phyloP scores from a whole-genome alignment of 176 grass and related monocot genomes.

The Oryza coarctata region DNA sequence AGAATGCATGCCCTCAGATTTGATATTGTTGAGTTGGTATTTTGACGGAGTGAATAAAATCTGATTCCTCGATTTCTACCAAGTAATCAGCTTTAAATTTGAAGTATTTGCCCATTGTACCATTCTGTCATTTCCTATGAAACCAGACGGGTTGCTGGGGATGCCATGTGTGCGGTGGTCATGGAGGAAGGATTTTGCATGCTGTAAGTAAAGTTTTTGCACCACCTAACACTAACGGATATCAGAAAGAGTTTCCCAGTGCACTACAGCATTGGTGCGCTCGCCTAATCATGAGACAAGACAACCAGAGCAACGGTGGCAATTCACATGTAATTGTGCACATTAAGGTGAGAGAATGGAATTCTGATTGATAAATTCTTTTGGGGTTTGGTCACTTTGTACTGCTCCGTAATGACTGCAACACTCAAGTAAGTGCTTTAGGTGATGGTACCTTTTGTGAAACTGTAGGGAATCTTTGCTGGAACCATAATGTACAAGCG shows the following conservation, averaged over 20 bases:
- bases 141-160: constrained; percentile 17
- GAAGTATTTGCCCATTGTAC: constrained; percentile 21
- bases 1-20: constrained; percentile 38
- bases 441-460: constrained; percentile 48
- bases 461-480: constrained; percentile 58
- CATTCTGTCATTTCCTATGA: constrained; percentile 11
- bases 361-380: constrained; percentile 23
- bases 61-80: constrained; percentile 36
- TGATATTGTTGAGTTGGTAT: constrained; percentile 36
- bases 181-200: constrained; percentile 5
- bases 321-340: constrained; percentile 17
- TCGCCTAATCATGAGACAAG: constrained; percentile 36
- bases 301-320: not conserved
- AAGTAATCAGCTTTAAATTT: constrained; percentile 28
- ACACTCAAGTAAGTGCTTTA: constrained; percentile 58
- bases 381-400: constrained; percentile 21
- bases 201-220: constrained; percentile 21
- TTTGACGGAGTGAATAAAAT: constrained; percentile 26
- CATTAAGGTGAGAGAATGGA: constrained; percentile 29
- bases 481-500: constrained; percentile 57
- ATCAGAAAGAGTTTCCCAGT: not conserved
- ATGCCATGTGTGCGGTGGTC: constrained; percentile 3
- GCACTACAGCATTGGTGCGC: constrained; percentile 10
- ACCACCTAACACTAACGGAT: constrained; percentile 17
- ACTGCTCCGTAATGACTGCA: constrained; percentile 28